Evolutionary conservation across 2,329 filamentous ascomycete genomes (phyloP).

Genomic region (Colletotrichum shisoi): DNA sequence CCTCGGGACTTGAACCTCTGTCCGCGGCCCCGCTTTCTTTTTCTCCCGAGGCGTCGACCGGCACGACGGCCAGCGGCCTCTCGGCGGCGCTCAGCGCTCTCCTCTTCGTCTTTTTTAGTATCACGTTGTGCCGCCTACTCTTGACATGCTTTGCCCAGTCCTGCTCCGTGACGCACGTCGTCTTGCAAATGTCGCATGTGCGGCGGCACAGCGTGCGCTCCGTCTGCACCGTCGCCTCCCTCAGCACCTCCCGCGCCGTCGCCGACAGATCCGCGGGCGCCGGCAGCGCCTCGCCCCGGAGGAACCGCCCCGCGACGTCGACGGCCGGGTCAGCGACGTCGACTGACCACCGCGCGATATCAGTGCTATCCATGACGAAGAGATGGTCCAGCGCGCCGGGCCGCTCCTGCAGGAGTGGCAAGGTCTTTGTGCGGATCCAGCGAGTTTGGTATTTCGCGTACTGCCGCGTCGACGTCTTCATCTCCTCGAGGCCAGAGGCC

Average conservation of each 20-base stretch:
- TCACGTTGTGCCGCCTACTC: slow-evolving; percentile 49
- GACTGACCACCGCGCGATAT: slow-evolving; percentile 67
- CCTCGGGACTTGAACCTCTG: slow-evolving; percentile 24
- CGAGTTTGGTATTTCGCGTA: slow-evolving; percentile 85
- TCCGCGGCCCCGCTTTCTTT: not conserved
- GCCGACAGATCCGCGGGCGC: slow-evolving; percentile 58
- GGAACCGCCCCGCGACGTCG: slow-evolving; percentile 68
- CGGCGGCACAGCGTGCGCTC: slow-evolving; percentile 64
- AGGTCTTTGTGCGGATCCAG: slow-evolving; percentile 86
- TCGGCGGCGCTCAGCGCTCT: slow-evolving; percentile 48
- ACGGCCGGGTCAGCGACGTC: slow-evolving; percentile 73
- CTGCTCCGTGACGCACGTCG: slow-evolving; percentile 65
- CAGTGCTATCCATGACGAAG: slow-evolving; percentile 82
- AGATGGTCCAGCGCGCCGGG: slow-evolving; percentile 64
- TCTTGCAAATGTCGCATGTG: slow-evolving; percentile 77
- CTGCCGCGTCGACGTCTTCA: slow-evolving; percentile 82
- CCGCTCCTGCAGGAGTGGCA: slow-evolving; percentile 70
- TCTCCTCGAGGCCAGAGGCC: slow-evolving; percentile 71
- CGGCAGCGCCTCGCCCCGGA: slow-evolving; percentile 64
- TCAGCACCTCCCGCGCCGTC: slow-evolving; percentile 64
- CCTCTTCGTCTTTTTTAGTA: slow-evolving; percentile 49
- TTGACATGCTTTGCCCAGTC: slow-evolving; percentile 53
- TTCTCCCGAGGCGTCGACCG: not conserved
- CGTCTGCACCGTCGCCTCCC: slow-evolving; percentile 55
- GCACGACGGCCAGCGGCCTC: slow-evolving; percentile 29